These are phyloP conservation scores for Pinus tabuliformis DNA, from an alignment of 75 land plant species.

Conservation along the genomic window DNA sequence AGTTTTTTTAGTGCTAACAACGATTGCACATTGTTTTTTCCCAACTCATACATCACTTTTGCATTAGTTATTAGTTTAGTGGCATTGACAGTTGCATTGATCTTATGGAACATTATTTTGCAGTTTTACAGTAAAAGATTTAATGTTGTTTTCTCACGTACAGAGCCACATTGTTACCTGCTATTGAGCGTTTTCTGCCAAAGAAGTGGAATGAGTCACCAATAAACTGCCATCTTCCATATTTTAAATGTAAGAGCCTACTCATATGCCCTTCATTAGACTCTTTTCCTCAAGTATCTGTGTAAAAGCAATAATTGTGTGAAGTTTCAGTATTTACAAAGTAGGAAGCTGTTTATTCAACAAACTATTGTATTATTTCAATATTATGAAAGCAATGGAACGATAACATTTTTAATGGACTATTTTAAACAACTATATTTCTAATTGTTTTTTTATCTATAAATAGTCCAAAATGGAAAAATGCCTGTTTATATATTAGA, in stretches of 20 bases:
- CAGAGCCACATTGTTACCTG: constrained; percentile 91
- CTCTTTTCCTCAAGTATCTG: too few relatives aligned
- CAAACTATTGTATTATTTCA: neutral
- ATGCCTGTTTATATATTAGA: too few relatives aligned
- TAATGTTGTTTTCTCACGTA: constrained; percentile 7
- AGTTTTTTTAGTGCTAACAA: too few relatives aligned
- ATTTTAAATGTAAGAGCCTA: constrained; percentile 51
- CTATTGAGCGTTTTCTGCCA: constrained; percentile 74
- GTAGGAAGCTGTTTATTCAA: neutral
- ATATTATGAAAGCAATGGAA: neutral
- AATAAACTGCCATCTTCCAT: constrained; percentile 67
- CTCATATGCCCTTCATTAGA: too few relatives aligned
- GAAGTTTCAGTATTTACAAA: neutral
- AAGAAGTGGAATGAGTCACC: constrained; percentile 60
- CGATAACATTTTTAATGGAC: neutral
- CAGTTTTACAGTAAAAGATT: neutral
- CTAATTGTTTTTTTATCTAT: neutral
- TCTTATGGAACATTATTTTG: neutral
- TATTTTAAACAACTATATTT: neutral
- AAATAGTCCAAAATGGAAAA: too few relatives aligned
- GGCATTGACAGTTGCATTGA: neutral
- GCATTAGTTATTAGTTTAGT: neutral
- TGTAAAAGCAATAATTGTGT: too few relatives aligned
- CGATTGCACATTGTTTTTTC: neutral
- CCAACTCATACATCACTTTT: neutral